Evolutionary conservation across 441 rosid genomes (phyloP).

Genomic region (Theobroma grandiflorum): DNA sequence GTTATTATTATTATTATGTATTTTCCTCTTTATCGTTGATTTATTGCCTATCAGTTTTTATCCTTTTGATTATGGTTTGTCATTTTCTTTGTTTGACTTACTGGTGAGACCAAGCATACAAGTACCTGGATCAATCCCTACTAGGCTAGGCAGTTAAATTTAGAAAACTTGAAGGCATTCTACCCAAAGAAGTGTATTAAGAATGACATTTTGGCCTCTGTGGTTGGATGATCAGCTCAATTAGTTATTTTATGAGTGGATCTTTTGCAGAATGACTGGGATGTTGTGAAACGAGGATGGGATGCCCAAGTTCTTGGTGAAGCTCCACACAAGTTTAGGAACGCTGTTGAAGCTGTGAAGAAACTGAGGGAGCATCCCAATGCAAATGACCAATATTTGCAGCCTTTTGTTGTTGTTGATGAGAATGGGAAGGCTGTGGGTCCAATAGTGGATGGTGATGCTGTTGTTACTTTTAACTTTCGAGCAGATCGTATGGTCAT

Average conservation of each 20-base stretch:
- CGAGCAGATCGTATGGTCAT: slow-evolving; percentile 98
- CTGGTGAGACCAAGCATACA: not conserved
- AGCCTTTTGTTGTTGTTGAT: slow-evolving; percentile 93
- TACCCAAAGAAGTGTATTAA: not conserved
- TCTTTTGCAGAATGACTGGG: slow-evolving; percentile 86
- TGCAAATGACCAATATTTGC: slow-evolving; percentile 88
- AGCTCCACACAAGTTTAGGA: slow-evolving; percentile 89
- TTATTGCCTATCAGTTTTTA: too few species aligned
- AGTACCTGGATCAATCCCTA: not conserved
- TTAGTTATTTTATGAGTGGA: slow-evolving; percentile 13
- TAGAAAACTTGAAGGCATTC: not conserved
- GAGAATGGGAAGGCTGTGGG: slow-evolving; percentile 86
- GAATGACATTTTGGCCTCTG: not conserved
- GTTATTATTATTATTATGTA: too few species aligned
- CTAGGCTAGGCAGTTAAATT: not conserved
- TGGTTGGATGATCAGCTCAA: not conserved
- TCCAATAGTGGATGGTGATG: slow-evolving; percentile 93
- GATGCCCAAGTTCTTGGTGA: slow-evolving; percentile 99
- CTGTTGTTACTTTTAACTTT: slow-evolving; percentile 94
- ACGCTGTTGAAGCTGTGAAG: slow-evolving; percentile 90
- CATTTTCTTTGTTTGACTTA: not conserved
- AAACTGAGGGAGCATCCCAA: slow-evolving; percentile 61
- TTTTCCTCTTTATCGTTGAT: too few species aligned
- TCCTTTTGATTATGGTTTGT: not conserved
- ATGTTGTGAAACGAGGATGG: slow-evolving; percentile 95